These are phyloP conservation scores for Metroxylon sagu DNA, from an alignment of 176 grass and related monocot species.

Conservation along the genomic window DNA sequence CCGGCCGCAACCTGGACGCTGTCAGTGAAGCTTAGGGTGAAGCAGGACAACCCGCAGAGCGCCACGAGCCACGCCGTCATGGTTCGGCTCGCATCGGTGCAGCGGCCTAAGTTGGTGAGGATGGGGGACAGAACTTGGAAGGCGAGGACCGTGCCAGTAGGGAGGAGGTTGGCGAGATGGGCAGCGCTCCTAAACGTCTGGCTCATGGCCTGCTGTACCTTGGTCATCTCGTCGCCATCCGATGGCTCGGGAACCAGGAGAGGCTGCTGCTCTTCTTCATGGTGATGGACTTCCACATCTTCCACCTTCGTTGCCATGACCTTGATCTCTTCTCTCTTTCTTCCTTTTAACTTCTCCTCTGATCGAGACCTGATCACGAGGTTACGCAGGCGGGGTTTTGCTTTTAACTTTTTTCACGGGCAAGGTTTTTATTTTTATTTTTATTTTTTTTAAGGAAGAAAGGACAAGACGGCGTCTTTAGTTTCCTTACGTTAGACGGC, in stretches of 20 bases:
- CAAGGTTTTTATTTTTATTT: too few species aligned
- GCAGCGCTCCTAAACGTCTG: conserved; percentile 27
- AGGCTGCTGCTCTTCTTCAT: too few species aligned
- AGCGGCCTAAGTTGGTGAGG: conserved; percentile 18
- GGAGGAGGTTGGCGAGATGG: conserved; percentile 32
- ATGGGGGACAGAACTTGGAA: conserved; percentile 39
- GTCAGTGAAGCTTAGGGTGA: conserved; percentile 39
- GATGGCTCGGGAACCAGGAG: neutral
- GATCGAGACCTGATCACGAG: too few species aligned
- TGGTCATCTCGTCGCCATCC: conserved; percentile 8
- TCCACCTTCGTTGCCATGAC: too few species aligned
- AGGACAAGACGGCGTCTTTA: too few species aligned
- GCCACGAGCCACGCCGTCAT: conserved; percentile 29
- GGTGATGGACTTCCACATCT: too few species aligned
- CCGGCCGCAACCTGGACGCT: conserved; percentile 31
- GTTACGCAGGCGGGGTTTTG: too few species aligned
- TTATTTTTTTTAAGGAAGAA: too few species aligned
- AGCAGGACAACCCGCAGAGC: conserved; percentile 30
- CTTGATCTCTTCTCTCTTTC: too few species aligned
- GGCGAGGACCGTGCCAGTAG: conserved; percentile 28
- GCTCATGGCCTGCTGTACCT: conserved; percentile 17
- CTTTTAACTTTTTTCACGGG: too few species aligned
- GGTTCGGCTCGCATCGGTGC: conserved; percentile 16
- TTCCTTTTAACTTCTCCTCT: too few species aligned
- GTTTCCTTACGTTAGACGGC: too few species aligned